Base-by-base conservation (phyloP, 495 filamentous ascomycete genomes). In the Aspergillus hancockii region DNA sequence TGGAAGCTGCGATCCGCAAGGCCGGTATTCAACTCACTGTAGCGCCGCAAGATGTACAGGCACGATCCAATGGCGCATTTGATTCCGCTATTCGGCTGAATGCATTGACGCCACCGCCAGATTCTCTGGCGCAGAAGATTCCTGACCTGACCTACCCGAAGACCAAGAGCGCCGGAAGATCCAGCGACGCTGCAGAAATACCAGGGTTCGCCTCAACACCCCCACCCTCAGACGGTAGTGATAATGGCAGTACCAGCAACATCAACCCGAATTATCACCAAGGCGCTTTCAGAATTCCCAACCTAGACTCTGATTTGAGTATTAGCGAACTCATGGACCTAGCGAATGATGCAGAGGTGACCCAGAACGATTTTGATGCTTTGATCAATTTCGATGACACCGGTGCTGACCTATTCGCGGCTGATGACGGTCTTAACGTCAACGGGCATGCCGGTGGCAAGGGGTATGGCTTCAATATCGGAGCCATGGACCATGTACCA, bases 1-100 rank as follows among this genome's bases (percentile, higher is more conserved):
- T 97, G 21, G 88, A 94, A 65, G 90, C 90, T 5, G 90, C 91
- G 0, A 88, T 92, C 52, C 84, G 88, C 59, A 93, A 92, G 72
- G 90, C 89, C 0, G 85, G 87, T 56, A 90, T 91, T 56, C 75
- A 78, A 52, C 71, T 80, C 38, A 75, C 71, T 9, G 70, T 76
- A 45, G 63, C 75, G n/a, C 71, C 76, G 6, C 71, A 73, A 56
- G 75, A 76, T 32, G 64, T 76, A 32, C 73, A 76, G 28, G 60
- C 68, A 31, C 66, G 60, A 38, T 16, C 57, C 18, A 68, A 46
- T 36, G 60, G 60, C 57, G 53, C 61, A 22, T 65, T 69, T 53
- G 65, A 69, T 30, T 13, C 63, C 7, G 58, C 68, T 16, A 59
- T 68, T 12, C 72, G 73, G 14, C 51, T 64, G 54, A 71, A 67